Percentiles rank a stretch among this genome's conserved stretches.
Evolutionary conservation across 1,284 basidiomycete genomes (phyloP).

Genomic region (Salmacisia buchloeana): DNA sequence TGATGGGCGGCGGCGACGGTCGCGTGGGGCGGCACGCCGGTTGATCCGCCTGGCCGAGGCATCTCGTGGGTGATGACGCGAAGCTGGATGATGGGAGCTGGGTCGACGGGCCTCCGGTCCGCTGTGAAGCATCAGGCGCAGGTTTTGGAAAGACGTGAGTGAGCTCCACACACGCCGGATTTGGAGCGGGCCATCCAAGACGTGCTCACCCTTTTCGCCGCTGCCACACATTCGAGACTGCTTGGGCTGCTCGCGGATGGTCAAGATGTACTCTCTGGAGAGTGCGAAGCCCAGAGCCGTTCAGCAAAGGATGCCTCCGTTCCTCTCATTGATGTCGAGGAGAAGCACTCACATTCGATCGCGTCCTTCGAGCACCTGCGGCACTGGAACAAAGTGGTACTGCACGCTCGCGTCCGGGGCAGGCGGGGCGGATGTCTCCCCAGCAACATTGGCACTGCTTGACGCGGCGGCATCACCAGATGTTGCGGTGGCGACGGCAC

Average conservation of each 20-base stretch:
- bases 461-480: not conserved
- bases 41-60: not conserved
- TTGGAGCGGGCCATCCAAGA: not conserved
- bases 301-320: not conserved
- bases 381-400: constrained; percentile 5
- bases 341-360: constrained; percentile 2
- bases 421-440: no score
- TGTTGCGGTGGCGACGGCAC: not conserved
- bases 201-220: constrained; percentile 62
- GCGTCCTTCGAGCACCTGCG: constrained; percentile 3
- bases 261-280: constrained; percentile 36
- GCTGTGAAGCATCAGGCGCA: constrained; percentile 55
- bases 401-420: not conserved
- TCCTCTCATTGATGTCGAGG: no score
- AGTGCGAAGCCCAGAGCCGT: not conserved
- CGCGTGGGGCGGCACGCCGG: constrained; percentile 7
- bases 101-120: constrained; percentile 88
- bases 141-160: constrained; percentile 16
- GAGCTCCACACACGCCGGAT: not conserved
- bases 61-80: constrained; percentile 62
- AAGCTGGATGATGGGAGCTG: constrained; percentile 91
- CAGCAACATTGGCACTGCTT: no score
- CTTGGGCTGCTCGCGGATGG: constrained; percentile 43
- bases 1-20: not conserved
- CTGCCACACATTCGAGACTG: constrained; percentile 47